Percentiles rank a stretch among this genome's conserved stretches.
These are phyloP conservation scores for Xylaria curta DNA, from an alignment of 495 filamentous ascomycete species.

Conservation along the genomic window DNA sequence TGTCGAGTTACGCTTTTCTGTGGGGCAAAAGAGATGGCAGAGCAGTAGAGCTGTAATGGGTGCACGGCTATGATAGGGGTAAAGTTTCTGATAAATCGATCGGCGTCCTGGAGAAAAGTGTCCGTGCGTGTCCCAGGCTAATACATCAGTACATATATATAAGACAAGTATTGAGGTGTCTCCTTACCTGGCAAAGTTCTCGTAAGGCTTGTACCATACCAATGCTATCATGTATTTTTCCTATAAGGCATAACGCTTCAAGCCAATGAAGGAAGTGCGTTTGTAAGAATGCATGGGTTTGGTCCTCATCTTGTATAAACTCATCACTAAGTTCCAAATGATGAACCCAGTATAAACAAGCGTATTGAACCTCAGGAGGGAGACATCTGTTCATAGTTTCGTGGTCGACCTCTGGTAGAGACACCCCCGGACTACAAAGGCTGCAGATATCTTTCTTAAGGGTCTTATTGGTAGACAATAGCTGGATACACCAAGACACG, in stretches of 20 bases:
- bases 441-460: constrained; percentile 48
- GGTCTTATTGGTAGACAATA: constrained; percentile 38
- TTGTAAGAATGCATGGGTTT: constrained; percentile 44
- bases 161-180: neutral
- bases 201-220: neutral
- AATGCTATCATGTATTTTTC: constrained; percentile 15
- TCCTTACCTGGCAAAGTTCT: neutral
- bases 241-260: constrained; percentile 50
- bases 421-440: constrained; percentile 30
- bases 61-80: neutral
- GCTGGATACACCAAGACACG: constrained; percentile 37
- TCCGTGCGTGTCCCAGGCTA: neutral
- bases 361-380: constrained; percentile 43
- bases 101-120: neutral
- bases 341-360: constrained; percentile 56
- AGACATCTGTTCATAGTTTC: constrained; percentile 35
- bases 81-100: neutral
- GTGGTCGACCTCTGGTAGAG: constrained; percentile 31
- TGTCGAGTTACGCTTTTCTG: constrained; percentile 1
- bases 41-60: constrained; percentile 3
- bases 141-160: neutral
- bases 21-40: neutral
- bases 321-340: constrained; percentile 41
- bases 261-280: constrained; percentile 56
- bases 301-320: constrained; percentile 32